phyloP scores from a whole-genome alignment of 768 basidiomycete genomes.

The Phaeolepiota aurea region DNA sequence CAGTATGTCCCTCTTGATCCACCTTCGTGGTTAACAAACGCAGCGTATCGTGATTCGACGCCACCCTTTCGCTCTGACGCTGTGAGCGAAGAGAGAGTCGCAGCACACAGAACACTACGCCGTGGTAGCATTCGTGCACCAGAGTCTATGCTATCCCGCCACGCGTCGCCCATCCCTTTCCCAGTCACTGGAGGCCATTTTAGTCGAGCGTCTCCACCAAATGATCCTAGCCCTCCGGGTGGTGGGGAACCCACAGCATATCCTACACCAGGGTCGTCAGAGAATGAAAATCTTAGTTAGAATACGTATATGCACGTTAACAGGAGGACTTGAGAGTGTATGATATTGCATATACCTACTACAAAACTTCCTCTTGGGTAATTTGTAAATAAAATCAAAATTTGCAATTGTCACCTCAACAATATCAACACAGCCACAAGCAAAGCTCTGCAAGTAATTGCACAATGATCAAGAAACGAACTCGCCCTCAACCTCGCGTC shows the following conservation, averaged over 20 bases:
- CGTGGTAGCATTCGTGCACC: constrained; percentile 62
- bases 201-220: constrained; percentile 4
- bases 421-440: constrained; percentile 10
- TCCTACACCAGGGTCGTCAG: constrained; percentile 41
- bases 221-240: constrained; percentile 2
- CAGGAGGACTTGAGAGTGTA: neutral
- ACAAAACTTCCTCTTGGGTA: neutral
- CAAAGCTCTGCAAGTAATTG: neutral
- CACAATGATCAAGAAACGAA: constrained; percentile 67
- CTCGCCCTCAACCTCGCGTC: constrained; percentile 50
- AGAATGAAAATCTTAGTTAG: constrained; percentile 30
- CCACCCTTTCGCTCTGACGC: constrained; percentile 9
- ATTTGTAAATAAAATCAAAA: too few relatives aligned
- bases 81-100: constrained; percentile 23
- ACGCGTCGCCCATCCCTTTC: constrained; percentile 25
- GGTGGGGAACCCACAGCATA: constrained; percentile 30
- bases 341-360: constrained; percentile 1
- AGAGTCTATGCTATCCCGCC: constrained; percentile 46
- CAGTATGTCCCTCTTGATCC: constrained; percentile 1
- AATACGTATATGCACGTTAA: too few relatives aligned
- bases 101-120: constrained; percentile 30
- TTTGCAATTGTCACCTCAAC: too few relatives aligned
- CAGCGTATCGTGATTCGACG: neutral
- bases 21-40: neutral
- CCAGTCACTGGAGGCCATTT: neutral